Percentiles rank a stretch among this genome's conserved stretches.
phyloP scores from a whole-genome alignment of 441 rosid genomes.

The Dalechampia spathulata region DNA sequence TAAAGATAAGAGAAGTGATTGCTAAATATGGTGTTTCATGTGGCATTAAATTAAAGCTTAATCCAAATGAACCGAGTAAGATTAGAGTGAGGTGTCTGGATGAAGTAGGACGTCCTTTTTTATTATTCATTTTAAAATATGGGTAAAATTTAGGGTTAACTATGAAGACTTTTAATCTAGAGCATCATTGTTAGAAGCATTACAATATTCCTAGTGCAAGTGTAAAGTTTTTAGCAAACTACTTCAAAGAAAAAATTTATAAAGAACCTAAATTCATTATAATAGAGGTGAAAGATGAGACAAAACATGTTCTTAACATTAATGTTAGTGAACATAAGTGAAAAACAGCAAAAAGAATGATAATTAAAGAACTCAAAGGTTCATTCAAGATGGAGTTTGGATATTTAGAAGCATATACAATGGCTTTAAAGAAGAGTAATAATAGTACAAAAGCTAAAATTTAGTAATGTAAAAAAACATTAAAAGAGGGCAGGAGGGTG shows the following conservation, averaged over 20 bases:
- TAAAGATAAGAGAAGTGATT: background rate
- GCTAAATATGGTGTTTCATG: background rate
- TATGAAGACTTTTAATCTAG: background rate
- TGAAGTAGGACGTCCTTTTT: background rate
- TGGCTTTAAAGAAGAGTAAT: too few relatives aligned
- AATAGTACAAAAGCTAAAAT: background rate
- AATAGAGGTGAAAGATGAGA: background rate
- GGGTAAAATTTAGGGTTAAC: background rate
- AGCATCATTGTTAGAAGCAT: background rate
- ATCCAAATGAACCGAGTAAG: background rate
- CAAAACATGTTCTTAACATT: background rate
- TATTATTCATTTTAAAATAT: background rate
- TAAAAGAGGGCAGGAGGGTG: background rate
- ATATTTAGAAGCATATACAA: background rate
- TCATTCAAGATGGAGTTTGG: background rate
- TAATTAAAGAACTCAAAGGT: background rate
- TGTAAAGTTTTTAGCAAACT: background rate
- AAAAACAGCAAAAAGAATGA: background rate
- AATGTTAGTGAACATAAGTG: background rate
- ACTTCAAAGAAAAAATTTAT: too few relatives aligned
- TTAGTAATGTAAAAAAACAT: background rate
- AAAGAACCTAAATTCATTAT: background rate
- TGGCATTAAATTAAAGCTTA: background rate
- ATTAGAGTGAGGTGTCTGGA: background rate
- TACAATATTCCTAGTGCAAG: background rate